phyloP scores from a whole-genome alignment of 768 basidiomycete genomes.

The Lentinula boryana region DNA sequence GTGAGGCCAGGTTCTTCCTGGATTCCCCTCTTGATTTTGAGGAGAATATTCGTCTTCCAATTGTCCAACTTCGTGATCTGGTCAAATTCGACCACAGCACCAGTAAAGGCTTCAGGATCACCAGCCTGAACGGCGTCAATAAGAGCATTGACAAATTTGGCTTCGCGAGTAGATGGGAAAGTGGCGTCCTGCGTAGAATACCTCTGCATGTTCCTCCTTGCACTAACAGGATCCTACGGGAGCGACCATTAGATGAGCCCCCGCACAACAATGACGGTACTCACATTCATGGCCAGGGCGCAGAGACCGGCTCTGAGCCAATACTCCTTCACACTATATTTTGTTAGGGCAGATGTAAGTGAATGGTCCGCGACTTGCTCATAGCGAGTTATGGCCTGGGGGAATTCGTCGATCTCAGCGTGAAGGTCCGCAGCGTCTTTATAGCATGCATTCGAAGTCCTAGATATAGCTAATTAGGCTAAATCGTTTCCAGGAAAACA shows the following conservation, averaged over 20 bases:
- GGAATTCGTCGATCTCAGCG: conserved; percentile 82
- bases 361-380: conserved; percentile 87
- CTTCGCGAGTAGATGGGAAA: conserved; percentile 86
- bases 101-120: conserved; percentile 71
- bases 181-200: conserved; percentile 81
- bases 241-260: neutral
- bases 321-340: conserved; percentile 98
- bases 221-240: conserved; percentile 75
- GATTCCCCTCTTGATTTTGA: conserved; percentile 84
- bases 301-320: conserved; percentile 88
- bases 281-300: conserved; percentile 79
- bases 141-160: conserved; percentile 76
- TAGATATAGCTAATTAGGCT: conserved; percentile 22
- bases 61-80: conserved; percentile 89
- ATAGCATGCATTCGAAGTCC: conserved; percentile 92
- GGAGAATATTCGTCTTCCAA: conserved; percentile 90
- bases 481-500: neutral
- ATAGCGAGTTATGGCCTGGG: conserved; percentile 81
- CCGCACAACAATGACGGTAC: conserved; percentile 18
- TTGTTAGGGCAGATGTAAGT: conserved; percentile 78
- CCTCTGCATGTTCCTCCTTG: conserved; percentile 68
- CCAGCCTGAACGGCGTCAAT: conserved; percentile 72
- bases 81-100: conserved; percentile 87
- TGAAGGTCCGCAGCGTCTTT: conserved; percentile 96
- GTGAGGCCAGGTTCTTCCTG: conserved; percentile 39